Base-by-base conservation (phyloP, 169 alveolate species). In the Plasmodium ovale region DNA sequence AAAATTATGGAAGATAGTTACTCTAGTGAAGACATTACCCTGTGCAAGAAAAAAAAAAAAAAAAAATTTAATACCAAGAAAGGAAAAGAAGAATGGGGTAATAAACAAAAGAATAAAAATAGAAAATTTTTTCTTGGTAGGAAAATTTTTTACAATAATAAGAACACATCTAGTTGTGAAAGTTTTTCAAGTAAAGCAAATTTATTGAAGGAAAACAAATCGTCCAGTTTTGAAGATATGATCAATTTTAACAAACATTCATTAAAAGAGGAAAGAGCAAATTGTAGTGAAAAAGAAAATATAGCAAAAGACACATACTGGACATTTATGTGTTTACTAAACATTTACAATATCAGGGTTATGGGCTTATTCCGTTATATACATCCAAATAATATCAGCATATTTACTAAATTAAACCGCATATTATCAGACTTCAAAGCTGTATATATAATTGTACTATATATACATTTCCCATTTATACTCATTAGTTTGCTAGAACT, bases 401-500 rank as follows among this genome's bases (percentile, higher is more conserved):
- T 60, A 29, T 58, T 3, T 16, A 56, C 25, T 29, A 85, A 71
- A 85, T 42, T 85, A 5, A 44, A 58, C 35, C 14, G 74, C 6
- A 44, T 85, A 6, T 44, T 85, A 10, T 67, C 85, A 19, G 91
- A 85, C 69, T 33, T 85, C n/a, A 58, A 33, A 27, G 54, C 72
- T n/a, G 42, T 69, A 44, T 85, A 85, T 62, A 69, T 77, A 6
- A 70, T 85, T 35, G 39, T 88, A 25, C 69, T 90, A 69, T 94
- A 91, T 73, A 42, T 92, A 31, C 72, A 87, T 67, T 88, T 94
- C 54, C 94, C 92, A 39, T 94, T 94, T 58, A 92, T 87, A 23
- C 73, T 93, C 56, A 92, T 84, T 31, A 94, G 73, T 77, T 64
- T 92, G 14, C 47, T 94, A 54, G 95, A 94, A 70, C 82, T 91